Base-by-base conservation (phyloP, 129 eudicot genomes). In the Chrysanthemum makinoi region DNA sequence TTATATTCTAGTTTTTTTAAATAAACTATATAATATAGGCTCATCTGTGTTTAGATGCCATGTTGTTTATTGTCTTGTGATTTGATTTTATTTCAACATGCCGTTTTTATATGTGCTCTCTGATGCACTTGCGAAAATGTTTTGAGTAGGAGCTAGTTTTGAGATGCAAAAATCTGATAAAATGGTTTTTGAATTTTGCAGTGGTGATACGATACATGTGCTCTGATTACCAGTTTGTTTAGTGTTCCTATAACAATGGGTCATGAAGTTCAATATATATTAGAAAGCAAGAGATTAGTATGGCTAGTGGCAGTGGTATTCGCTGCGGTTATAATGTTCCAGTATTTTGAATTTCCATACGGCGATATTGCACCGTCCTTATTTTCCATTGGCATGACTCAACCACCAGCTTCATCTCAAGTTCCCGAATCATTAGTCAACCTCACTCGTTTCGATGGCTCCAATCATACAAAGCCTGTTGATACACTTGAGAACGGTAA, bases 321-420 rank as follows among this genome's bases (percentile, higher is more conserved):
- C 56, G 86, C 87, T 6, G 55, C 75, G 16, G 62, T 84, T 79
- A 35, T 90, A 39, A 35, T 84, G 73, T 81, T 83, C 54, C 95
- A 90, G 71, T 84, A 82, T 70, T 58, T 86, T 46, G 97, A 94
- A 70, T 83, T 89, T 64, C 97, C 96, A 44, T 85, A 87, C 48
- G 86, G 93, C 0, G 75, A 75, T 70, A 72, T 75, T 77, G 18
- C 81, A 22, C 79, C 88, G 4, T 85, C 88, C 66, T 62, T 89
- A 17, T 72, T 85, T 79, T 78, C 95, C 17, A 74, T 30, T 9
- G 62, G 76, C 28, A 77, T 73, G 71, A 28, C 81, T 35, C 73
- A 76, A 22, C 73, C 70, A 15, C 77, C 66, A 62, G 63, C 70
- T 59, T 56, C 57, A 33, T 20, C 86, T 11, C 33, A 11, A 70